phyloP scores from a whole-genome alignment of 108 stramenopile genomes.

The Mediolabrus comicus region DNA sequence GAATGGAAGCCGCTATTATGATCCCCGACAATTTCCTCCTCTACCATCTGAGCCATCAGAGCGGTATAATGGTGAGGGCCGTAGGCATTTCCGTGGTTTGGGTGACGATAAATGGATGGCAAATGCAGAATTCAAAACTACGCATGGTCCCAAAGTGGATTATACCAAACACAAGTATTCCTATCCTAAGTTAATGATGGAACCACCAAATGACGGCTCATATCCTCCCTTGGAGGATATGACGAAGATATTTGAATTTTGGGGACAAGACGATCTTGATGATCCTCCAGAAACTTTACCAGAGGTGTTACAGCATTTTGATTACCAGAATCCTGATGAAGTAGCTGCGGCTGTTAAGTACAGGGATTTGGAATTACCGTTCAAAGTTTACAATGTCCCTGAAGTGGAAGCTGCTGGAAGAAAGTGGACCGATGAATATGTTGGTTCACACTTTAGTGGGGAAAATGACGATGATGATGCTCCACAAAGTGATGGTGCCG shows the following conservation, averaged over 20 bases:
- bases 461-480: conserved; percentile 9
- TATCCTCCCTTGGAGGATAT: conserved; percentile 69
- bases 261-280: conserved; percentile 84
- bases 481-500: conserved; percentile 44
- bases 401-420: conserved; percentile 60
- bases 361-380: conserved; percentile 77
- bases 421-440: conserved; percentile 89
- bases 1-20: conserved; percentile 33
- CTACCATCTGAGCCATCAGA: conserved; percentile 29
- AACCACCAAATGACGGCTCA: conserved; percentile 51
- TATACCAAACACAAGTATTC: conserved; percentile 62
- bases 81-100: conserved; percentile 10
- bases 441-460: conserved; percentile 55
- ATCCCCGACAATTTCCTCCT: conserved; percentile 42
- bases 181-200: conserved; percentile 54
- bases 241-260: conserved; percentile 55
- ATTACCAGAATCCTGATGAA: conserved; percentile 64
- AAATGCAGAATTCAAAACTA: not conserved
- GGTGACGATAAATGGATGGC: conserved; percentile 47
- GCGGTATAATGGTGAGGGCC: conserved; percentile 13
- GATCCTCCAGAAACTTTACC: conserved; percentile 50
- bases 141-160: conserved; percentile 56
- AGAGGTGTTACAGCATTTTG: conserved; percentile 78
- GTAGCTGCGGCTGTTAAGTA: conserved; percentile 59
- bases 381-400: conserved; percentile 82